These are phyloP conservation scores for Fusarium nisikadoi DNA, from an alignment of 2,329 filamentous ascomycete genomes.

Conservation along the genomic window DNA sequence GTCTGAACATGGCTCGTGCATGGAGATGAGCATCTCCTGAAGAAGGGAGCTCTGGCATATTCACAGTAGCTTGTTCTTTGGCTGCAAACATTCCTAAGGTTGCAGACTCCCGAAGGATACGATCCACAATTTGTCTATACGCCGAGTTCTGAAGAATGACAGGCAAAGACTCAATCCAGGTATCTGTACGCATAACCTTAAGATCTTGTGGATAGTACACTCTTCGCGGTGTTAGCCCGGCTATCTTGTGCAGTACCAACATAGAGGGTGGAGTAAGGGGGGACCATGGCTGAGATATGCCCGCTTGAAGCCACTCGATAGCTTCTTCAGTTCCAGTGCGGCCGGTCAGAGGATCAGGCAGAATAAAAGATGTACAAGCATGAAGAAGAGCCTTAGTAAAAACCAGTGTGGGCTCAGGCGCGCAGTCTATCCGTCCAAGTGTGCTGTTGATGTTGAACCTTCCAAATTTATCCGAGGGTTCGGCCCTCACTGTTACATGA, in stretches of 20 bases:
- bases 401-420: constrained; percentile 63
- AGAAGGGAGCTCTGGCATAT: constrained; percentile 9
- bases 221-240: constrained; percentile 45
- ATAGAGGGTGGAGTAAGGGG: constrained; percentile 42
- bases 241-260: constrained; percentile 14
- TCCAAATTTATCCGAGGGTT: constrained; percentile 53
- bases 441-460: constrained; percentile 64
- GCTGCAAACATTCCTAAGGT: constrained; percentile 38
- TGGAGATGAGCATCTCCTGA: constrained; percentile 34
- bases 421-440: constrained; percentile 66
- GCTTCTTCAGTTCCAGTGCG: constrained; percentile 71
- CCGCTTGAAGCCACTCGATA: constrained; percentile 60
- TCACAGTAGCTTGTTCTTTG: constrained; percentile 15
- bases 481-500: constrained; percentile 45
- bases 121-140: constrained; percentile 47
- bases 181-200: constrained; percentile 49
- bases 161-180: constrained; percentile 47
- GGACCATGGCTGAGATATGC: constrained; percentile 61
- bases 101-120: constrained; percentile 47
- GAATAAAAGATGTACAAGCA: constrained; percentile 65
- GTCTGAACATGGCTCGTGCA: constrained; percentile 23
- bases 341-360: constrained; percentile 68
- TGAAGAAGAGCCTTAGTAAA: constrained; percentile 69
- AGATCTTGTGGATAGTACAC: constrained; percentile 52
- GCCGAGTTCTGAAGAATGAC: constrained; percentile 49